Evolutionary conservation across 306 rosid genomes (phyloP).

Genomic region (Echinosophora koreensis): DNA sequence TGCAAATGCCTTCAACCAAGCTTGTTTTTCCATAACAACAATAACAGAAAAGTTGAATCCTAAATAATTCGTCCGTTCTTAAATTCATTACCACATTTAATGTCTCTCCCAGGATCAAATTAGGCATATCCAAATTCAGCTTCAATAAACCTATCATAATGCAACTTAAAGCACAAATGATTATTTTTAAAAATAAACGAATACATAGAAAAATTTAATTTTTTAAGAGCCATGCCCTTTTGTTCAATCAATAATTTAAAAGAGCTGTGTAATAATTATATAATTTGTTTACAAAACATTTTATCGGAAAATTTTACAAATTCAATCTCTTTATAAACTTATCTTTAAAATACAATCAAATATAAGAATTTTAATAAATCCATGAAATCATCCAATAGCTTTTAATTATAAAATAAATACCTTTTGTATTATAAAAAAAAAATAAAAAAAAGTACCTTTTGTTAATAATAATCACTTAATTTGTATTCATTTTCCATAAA

Average conservation of each 20-base stretch:
- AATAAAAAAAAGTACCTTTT: no score
- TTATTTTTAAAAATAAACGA: no score
- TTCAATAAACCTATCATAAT: neutral
- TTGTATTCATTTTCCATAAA: neutral
- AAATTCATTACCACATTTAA: slow-evolving; percentile 6
- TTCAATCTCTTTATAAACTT: neutral
- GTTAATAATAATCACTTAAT: neutral
- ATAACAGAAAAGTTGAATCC: slow-evolving; percentile 4
- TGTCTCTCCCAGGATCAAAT: neutral
- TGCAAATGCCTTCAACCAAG: slow-evolving; percentile 36
- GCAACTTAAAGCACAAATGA: neutral
- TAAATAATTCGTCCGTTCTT: neutral
- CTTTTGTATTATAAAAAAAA: no score
- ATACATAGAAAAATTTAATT: no score
- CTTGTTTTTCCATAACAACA: neutral
- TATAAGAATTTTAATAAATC: neutral
- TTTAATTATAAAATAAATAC: no score
- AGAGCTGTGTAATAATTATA: neutral
- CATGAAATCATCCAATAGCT: slow-evolving; percentile 9
- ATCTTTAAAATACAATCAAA: neutral
- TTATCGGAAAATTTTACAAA: neutral
- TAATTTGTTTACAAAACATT: neutral
- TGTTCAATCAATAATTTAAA: neutral
- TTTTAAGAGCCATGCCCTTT: neutral
- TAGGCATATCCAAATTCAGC: slow-evolving; percentile 13